Evolutionary conservation across 139 green algal species (phyloP).

Genomic region (Chlorella vulgaris): DNA sequence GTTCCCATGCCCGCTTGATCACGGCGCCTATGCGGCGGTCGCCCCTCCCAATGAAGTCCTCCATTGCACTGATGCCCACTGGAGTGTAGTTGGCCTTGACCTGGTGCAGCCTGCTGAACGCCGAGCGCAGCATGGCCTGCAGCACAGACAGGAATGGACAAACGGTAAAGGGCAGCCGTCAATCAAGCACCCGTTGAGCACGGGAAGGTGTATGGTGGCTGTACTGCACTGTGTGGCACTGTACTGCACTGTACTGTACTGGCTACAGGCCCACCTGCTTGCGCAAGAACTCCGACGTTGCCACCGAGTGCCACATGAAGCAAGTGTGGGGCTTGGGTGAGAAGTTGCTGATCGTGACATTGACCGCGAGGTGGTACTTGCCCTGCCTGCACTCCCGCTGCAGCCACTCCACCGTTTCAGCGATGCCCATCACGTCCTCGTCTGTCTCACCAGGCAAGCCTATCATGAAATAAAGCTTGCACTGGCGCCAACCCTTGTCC

Average conservation of each 20-base stretch:
- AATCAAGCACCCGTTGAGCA: no score
- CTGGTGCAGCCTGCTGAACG: conserved; percentile 51
- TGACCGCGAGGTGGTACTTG: conserved; percentile 64
- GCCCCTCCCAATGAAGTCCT: conserved; percentile 71
- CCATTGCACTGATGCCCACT: conserved; percentile 68
- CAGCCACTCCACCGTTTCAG: conserved; percentile 72
- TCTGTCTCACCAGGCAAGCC: conserved; percentile 78
- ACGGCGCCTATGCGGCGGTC: conserved; percentile 59
- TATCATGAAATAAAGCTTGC: conserved; percentile 80
- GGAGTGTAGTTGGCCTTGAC: conserved; percentile 76
- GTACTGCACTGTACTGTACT: no score
- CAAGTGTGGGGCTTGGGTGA: conserved; percentile 85
- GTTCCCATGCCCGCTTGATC: conserved; percentile 73
- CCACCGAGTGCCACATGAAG: conserved; percentile 79
- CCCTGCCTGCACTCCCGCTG: conserved; percentile 63
- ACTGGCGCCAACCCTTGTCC: conserved; percentile 69
- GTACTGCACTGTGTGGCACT: no score
- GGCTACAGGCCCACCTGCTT: conserved; percentile 55
- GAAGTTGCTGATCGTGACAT: conserved; percentile 81
- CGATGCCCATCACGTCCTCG: conserved; percentile 81
- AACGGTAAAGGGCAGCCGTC: not conserved
- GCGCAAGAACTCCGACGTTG: conserved; percentile 65
- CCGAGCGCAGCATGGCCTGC: conserved; percentile 56
- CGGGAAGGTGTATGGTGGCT: no score
- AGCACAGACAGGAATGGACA: not conserved